A percentile compares a stretch with the other conserved stretches of the same genome.
Conservation (phyloP, 495 filamentous ascomycete species). For the Hypoxylon perforatum region DNA sequence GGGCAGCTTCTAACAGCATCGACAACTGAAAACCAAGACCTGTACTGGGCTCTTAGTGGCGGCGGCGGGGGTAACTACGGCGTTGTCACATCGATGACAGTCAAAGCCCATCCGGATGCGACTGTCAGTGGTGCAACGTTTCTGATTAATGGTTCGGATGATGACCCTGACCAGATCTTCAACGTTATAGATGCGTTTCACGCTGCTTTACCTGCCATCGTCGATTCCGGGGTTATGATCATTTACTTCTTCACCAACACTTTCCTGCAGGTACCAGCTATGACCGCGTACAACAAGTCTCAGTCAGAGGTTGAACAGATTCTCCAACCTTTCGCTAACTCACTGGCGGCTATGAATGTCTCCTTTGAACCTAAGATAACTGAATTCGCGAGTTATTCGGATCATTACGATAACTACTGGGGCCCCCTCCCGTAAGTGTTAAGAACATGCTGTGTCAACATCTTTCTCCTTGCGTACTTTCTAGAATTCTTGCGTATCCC, state of each 20-base stretch:
- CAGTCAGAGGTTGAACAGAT: slow-evolving; percentile 43
- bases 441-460: no score
- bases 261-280: slow-evolving; percentile 55
- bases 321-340: slow-evolving; percentile 41
- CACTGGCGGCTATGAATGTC: slow-evolving; percentile 38
- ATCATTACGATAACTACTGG: slow-evolving; percentile 56
- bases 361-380: slow-evolving; percentile 37
- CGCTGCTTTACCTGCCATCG: slow-evolving; percentile 52
- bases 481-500: no score
- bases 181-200: slow-evolving; percentile 55
- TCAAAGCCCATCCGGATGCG: slow-evolving; percentile 50
- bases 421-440: slow-evolving; percentile 43
- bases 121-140: slow-evolving; percentile 40
- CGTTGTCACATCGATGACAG: slow-evolving; percentile 61
- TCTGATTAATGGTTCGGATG: slow-evolving; percentile 34
- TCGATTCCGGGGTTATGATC: slow-evolving; percentile 65
- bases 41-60: slow-evolving; percentile 72
- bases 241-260: slow-evolving; percentile 60
- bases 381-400: slow-evolving; percentile 56
- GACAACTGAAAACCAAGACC: slow-evolving; percentile 58
- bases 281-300: slow-evolving; percentile 50
- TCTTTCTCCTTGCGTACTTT: no score
- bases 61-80: slow-evolving; percentile 67
- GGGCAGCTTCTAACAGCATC: slow-evolving; percentile 61
- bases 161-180: slow-evolving; percentile 51